Base-by-base conservation (phyloP, 1,284 basidiomycete species). In the Bondarzewia mesenterica region DNA sequence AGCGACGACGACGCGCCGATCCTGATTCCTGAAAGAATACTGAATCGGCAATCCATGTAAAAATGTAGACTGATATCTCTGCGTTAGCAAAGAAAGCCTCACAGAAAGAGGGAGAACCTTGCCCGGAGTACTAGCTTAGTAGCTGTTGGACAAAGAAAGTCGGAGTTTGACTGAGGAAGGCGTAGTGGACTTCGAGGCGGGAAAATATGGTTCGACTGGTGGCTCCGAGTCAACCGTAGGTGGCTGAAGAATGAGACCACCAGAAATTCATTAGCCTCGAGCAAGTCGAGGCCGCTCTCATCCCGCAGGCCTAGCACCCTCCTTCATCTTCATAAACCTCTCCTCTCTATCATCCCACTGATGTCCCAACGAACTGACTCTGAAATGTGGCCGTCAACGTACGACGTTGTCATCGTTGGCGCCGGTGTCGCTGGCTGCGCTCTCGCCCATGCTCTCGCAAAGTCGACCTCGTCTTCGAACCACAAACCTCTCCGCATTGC, bases 331-430 rank as follows among this genome's bases (percentile, higher is more conserved):
- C 29, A 32, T 32, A 32, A 32, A 32, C 29, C 29, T 10, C 29
- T n/a, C 5, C 29, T 7, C 29, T 12, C 29, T n/a, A 6, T n/a
- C 29, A n/a, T n/a, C 12, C 5, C 16, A 10, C 10, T 4, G 15
- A 40, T 40, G 38, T 16, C 38, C 16, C 21, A 16, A 16, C 16
- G 20, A 40, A 23, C 41, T 23, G 21, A 25, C 41, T 15, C 20
- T n/a, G 5, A n/a, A n/a, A 46, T 42, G 39, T 42, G 25, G 22
- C 20, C 46, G 15, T 37, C 44, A 15, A 42, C 47, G 41, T 89
- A 86, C 72, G 83, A 90, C 72, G 72, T 89, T 40, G 62, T 95
- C 67, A 85, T 97, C 63, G 82, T 97, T 62, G 93, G 93, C 52
- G 92, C 89, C 8, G 93, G 93, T 41, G 73, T 95, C 49, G 90